phyloP scores from a whole-genome alignment of 1,139 yeast genomes.

The Candida sp. region DNA sequence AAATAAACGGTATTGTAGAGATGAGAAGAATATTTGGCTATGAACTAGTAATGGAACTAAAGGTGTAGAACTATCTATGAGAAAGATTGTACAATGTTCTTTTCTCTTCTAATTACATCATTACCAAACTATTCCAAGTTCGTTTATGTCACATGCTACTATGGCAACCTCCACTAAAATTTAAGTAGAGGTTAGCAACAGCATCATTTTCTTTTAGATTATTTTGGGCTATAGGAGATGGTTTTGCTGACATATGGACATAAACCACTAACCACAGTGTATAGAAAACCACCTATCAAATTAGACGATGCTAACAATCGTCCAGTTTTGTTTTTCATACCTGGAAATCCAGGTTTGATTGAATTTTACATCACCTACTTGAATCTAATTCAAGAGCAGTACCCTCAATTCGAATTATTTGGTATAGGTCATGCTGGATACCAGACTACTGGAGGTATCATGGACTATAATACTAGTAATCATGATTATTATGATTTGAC shows the following conservation, averaged over 20 bases:
- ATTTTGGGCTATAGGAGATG: constrained; percentile 4
- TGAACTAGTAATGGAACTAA: too few relatives aligned
- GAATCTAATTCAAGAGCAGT: constrained; percentile 33
- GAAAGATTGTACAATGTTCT: too few relatives aligned
- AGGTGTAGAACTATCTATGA: too few relatives aligned
- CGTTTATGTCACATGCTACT: neutral
- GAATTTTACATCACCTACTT: constrained; percentile 55
- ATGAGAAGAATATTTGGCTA: too few relatives aligned
- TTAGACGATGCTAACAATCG: neutral
- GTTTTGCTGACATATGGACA: constrained; percentile 13
- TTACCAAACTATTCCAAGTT: too few relatives aligned
- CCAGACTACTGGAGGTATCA: constrained; percentile 24
- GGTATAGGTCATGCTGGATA: constrained; percentile 59
- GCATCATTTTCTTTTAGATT: too few relatives aligned
- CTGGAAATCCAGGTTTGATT: constrained; percentile 69
- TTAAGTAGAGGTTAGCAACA: too few relatives aligned
- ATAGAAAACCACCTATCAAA: constrained; percentile 16
- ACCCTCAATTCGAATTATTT: constrained; percentile 46
- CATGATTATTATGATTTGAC: constrained; percentile 33
- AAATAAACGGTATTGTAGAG: too few relatives aligned
- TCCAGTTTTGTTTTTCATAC: constrained; percentile 47
- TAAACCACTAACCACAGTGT: constrained; percentile 25
- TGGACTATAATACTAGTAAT: constrained; percentile 5
- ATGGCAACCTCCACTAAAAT: too few relatives aligned
- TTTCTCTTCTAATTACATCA: too few relatives aligned